Conservation (phyloP, 805 yeast genomes). For the Spathaspora hagerdaliae region DNA sequence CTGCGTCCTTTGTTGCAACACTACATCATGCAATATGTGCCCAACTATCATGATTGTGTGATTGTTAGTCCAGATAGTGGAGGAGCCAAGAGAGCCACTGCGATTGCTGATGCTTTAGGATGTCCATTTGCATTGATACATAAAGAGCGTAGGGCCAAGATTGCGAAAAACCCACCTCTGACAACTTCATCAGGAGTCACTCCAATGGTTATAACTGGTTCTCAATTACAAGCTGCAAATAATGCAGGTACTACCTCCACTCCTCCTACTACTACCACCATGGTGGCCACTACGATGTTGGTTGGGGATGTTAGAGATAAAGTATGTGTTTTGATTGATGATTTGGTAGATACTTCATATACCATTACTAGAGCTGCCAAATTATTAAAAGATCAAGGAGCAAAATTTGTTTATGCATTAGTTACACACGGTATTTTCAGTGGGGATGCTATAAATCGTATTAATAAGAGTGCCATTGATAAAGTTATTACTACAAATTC, state of each 20-base stretch:
- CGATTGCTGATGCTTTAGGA: constrained; percentile 85
- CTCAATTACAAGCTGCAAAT: background rate
- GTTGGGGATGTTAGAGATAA: constrained; percentile 91
- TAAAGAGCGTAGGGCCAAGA: constrained; percentile 72
- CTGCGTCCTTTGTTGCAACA: constrained; percentile 84
- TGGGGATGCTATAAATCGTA: constrained; percentile 81
- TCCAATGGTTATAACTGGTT: background rate
- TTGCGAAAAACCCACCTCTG: constrained; percentile 29
- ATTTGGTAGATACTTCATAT: constrained; percentile 87
- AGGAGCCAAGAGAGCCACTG: constrained; percentile 96
- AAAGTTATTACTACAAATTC: constrained; percentile 85
- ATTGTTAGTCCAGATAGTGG: constrained; percentile 98
- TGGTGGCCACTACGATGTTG: constrained; percentile 83
- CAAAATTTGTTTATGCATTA: constrained; percentile 76
- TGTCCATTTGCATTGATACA: constrained; percentile 92
- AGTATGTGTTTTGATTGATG: constrained; percentile 89
- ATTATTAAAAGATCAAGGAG: constrained; percentile 89
- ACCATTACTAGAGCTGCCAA: constrained; percentile 92
- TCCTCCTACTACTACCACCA: constrained; percentile 6
- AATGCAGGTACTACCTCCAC: background rate
- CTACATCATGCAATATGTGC: constrained; percentile 73
- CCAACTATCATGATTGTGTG: constrained; percentile 78
- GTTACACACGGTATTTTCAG: constrained; percentile 92
- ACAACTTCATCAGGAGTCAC: constrained; percentile 11
- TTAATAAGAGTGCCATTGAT: constrained; percentile 68